A percentile compares a stretch with the other conserved stretches of the same genome.
Conservation (phyloP, 768 basidiomycete species). For the Serendipita indica region DNA sequence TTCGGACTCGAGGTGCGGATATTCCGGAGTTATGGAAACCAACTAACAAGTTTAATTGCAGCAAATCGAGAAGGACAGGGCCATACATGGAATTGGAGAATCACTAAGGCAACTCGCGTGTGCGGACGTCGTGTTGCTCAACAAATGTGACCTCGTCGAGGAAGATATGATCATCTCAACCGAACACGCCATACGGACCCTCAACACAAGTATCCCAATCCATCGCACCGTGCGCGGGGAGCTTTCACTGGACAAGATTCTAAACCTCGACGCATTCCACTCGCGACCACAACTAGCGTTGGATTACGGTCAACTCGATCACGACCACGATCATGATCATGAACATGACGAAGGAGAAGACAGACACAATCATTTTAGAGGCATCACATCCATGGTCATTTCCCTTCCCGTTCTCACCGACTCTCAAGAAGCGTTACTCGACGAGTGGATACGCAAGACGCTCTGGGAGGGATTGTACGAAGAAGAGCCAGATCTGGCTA, state of each 20-base stretch:
- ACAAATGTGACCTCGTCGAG: slow-evolving; percentile 71
- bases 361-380: slow-evolving; percentile 32
- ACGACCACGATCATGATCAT: slow-evolving; percentile 23
- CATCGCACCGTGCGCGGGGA: slow-evolving; percentile 54
- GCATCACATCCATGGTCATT: slow-evolving; percentile 58
- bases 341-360: slow-evolving; percentile 22
- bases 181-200: slow-evolving; percentile 45
- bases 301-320: slow-evolving; percentile 13
- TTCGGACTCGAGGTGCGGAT: slow-evolving; percentile 47
- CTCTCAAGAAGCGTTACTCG: slow-evolving; percentile 38
- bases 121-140: slow-evolving; percentile 81
- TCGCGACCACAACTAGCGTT: slow-evolving; percentile 25
- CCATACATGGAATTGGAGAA: slow-evolving; percentile 53
- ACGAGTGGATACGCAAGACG: slow-evolving; percentile 64
- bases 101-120: slow-evolving; percentile 88
- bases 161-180: slow-evolving; percentile 31
- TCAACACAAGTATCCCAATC: slow-evolving; percentile 72
- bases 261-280: slow-evolving; percentile 68
- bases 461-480: slow-evolving; percentile 66
- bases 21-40: background rate
- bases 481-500: slow-evolving; percentile 15
- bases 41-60: slow-evolving; percentile 22
- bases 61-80: slow-evolving; percentile 78
- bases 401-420: slow-evolving; percentile 43
- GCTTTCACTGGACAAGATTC: slow-evolving; percentile 60